These are phyloP conservation scores for Epichloe sylvatica DNA, from an alignment of 2,329 filamentous ascomycete species.

Conservation along the genomic window DNA sequence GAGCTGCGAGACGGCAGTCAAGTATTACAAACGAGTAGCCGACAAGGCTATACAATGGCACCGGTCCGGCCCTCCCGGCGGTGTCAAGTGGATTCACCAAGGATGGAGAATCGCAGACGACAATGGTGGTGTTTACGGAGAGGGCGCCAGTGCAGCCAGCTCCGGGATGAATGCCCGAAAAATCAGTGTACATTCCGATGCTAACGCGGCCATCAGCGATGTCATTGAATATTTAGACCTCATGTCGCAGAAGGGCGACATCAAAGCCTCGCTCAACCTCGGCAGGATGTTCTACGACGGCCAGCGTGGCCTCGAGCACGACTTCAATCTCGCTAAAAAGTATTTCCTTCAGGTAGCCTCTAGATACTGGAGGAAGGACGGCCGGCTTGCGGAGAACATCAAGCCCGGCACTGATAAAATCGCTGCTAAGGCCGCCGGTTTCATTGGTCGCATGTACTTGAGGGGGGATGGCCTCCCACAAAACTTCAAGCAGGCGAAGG, in stretches of 20 bases:
- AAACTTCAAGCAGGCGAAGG: slow-evolving; percentile 59
- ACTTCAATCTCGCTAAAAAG: slow-evolving; percentile 58
- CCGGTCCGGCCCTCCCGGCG: slow-evolving; percentile 79
- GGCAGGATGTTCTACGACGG: slow-evolving; percentile 84
- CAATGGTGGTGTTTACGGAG: slow-evolving; percentile 81
- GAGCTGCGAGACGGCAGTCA: slow-evolving; percentile 70
- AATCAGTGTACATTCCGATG: slow-evolving; percentile 59
- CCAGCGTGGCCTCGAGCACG: slow-evolving; percentile 56
- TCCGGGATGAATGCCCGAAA: slow-evolving; percentile 70
- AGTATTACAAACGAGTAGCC: slow-evolving; percentile 85
- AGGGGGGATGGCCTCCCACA: slow-evolving; percentile 74
- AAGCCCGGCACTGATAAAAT: slow-evolving; percentile 60
- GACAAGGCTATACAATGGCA: slow-evolving; percentile 86
- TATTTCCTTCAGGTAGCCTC: slow-evolving; percentile 72
- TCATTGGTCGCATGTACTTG: slow-evolving; percentile 77
- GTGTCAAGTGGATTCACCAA: slow-evolving; percentile 62
- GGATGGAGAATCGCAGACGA: slow-evolving; percentile 82
- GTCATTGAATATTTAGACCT: slow-evolving; percentile 88
- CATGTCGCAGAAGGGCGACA: slow-evolving; percentile 78
- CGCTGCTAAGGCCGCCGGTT: slow-evolving; percentile 73
- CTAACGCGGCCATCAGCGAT: slow-evolving; percentile 78
- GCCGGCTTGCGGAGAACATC: slow-evolving; percentile 56
- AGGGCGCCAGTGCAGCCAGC: slow-evolving; percentile 82
- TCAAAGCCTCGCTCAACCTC: slow-evolving; percentile 73
- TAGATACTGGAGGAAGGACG: slow-evolving; percentile 69